phyloP scores from a whole-genome alignment of 2,329 filamentous ascomycete species.

The Clarireedia paspali region DNA sequence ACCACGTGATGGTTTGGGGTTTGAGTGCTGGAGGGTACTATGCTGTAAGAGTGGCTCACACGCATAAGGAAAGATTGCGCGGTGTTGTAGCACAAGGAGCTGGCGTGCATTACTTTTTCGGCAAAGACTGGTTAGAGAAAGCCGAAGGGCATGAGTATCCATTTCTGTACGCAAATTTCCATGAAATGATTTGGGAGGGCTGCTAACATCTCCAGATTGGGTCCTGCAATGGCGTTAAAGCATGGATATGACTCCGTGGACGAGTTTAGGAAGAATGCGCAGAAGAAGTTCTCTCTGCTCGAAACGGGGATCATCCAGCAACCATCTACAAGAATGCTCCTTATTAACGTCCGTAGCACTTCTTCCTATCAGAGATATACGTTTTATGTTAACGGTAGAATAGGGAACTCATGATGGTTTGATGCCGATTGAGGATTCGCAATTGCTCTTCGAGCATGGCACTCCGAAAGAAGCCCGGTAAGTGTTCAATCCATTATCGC shows the following conservation, averaged over 20 bases:
- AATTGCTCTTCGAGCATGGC: conserved; percentile 57
- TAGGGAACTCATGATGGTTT: conserved; percentile 55
- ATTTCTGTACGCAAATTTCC: conserved; percentile 40
- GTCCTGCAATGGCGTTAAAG: conserved; percentile 50
- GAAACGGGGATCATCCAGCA: conserved; percentile 49
- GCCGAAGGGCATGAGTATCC: conserved; percentile 62
- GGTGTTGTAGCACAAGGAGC: conserved; percentile 57
- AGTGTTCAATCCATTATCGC: neutral
- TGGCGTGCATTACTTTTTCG: conserved; percentile 55
- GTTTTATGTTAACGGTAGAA: neutral
- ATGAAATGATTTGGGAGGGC: neutral
- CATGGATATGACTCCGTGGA: conserved; percentile 51
- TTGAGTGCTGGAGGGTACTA: conserved; percentile 62
- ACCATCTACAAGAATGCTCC: conserved; percentile 47
- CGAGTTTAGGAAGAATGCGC: conserved; percentile 46
- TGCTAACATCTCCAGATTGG: conserved; percentile 33
- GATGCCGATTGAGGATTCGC: conserved; percentile 61
- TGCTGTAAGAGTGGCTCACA: conserved; percentile 59
- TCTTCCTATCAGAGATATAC: neutral
- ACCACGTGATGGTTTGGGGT: conserved; percentile 53
- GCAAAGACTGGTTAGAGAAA: conserved; percentile 49
- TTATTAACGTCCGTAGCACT: conserved; percentile 46
- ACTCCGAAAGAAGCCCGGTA: conserved; percentile 56
- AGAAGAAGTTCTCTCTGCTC: conserved; percentile 55
- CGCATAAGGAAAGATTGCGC: conserved; percentile 45